Evolutionary conservation across 2,329 filamentous ascomycete species (phyloP), one percentile per base, ranked within the genome.

Genomic region (Arachnomyces sp.): DNA sequence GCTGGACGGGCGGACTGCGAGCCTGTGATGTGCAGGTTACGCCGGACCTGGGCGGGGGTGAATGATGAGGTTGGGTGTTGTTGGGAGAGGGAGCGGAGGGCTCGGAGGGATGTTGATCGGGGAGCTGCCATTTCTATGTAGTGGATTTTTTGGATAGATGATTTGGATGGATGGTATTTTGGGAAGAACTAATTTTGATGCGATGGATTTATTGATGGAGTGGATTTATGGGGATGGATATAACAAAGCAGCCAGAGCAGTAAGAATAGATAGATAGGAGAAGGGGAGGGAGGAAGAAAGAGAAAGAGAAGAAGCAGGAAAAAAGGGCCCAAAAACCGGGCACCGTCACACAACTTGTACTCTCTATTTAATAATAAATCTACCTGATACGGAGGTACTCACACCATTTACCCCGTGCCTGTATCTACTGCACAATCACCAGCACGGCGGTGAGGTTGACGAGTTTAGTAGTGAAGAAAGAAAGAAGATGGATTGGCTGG

Each of bases 1-100:
- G 62, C 52, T 57, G 66, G 48, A 63, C 74, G 53, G 45, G 71
- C 76, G 37, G 74, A 75, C 18, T 75, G 67, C 30, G 72, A 71
- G 40, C 76, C 76, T 28, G 77, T 80, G 64, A 79, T 77, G 61
- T 75, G 73, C 36, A 80, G 68, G 42, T 60, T 58, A 49, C 77
- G 76, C 50, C 63, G 64, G 43, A 58, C 46, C 40, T 49, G 44
- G 14, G 43, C 33, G 3, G 40, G 25, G 11, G 37, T 12, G n/a
- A 39, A 39, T 5, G 34, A 43, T 15, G 38, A 43, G 17, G 53
- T 50, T 33, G 57, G 51, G 40, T 54, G 52, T 36, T 65, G 59
- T 48, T 63, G 58, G 4, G 64, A 62, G 15, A 70, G 59, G 47
- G 60, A 52, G 49, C 65, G 65, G 28, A 70, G 55, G 44, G 64